A percentile compares a stretch with the other conserved stretches of the same genome.
Evolutionary conservation across 768 basidiomycete species (phyloP).

Genomic region (Kwoniella europaea): DNA sequence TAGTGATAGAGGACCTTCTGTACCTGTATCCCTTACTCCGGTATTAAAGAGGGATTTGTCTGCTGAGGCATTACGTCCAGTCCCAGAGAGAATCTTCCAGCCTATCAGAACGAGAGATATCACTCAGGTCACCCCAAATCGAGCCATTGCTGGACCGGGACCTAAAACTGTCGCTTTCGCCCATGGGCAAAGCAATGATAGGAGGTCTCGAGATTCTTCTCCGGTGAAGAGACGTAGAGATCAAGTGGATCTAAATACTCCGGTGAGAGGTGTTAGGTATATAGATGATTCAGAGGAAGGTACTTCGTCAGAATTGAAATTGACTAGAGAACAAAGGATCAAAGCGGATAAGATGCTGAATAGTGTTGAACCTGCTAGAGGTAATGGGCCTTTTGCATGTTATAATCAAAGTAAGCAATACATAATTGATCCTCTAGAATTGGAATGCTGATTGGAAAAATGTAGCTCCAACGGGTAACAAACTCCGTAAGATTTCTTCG

Average conservation of each 20-base stretch:
- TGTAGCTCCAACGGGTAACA: constrained; percentile 7
- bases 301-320: constrained; percentile 28
- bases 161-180: background rate
- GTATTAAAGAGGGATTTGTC: constrained; percentile 6
- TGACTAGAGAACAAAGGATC: constrained; percentile 28
- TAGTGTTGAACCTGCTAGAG: constrained; percentile 29
- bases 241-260: background rate
- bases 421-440: background rate
- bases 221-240: constrained; percentile 3
- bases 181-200: background rate
- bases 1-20: background rate
- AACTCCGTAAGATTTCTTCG: constrained; percentile 18
- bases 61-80: constrained; percentile 9
- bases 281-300: constrained; percentile 31
- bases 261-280: constrained; percentile 21
- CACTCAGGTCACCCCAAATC: background rate
- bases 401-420: constrained; percentile 34
- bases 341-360: constrained; percentile 36
- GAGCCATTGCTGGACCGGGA: constrained; percentile 16
- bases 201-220: background rate
- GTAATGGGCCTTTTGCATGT: constrained; percentile 33
- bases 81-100: constrained; percentile 11
- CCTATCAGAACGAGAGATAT: constrained; percentile 16
- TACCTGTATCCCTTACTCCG: constrained; percentile 17
- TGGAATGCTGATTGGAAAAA: background rate